These are phyloP conservation scores for Trypanosoma platydactyli DNA, from an alignment of 208 protist species.

Conservation along the genomic window DNA sequence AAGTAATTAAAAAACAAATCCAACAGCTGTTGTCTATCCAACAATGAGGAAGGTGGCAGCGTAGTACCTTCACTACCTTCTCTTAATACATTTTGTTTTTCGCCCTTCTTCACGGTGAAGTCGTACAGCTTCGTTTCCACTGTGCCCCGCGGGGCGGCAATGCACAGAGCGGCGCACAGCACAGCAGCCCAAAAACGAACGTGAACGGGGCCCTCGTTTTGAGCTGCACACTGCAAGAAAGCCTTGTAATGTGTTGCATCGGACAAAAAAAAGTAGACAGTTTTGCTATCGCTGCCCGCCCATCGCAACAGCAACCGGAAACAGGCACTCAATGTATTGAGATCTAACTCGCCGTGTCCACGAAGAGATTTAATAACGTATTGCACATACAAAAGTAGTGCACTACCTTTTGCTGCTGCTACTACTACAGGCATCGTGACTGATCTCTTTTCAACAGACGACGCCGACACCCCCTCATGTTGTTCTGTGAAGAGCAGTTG, in stretches of 20 bases:
- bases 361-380: slow-evolving; percentile 53
- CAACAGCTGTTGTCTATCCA: slow-evolving; percentile 26
- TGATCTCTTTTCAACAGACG: neutral
- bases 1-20: slow-evolving; percentile 56
- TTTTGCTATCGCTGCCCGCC: slow-evolving; percentile 23
- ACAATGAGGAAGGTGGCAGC: neutral
- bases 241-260: slow-evolving; percentile 42
- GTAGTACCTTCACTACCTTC: neutral
- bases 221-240: slow-evolving; percentile 46
- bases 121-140: neutral
- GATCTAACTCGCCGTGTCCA: slow-evolving; percentile 57
- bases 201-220: slow-evolving; percentile 45
- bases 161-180: slow-evolving; percentile 53
- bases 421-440: neutral
- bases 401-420: slow-evolving; percentile 17
- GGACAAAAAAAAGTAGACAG: slow-evolving; percentile 34
- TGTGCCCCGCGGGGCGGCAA: slow-evolving; percentile 16
- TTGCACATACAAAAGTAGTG: slow-evolving; percentile 50
- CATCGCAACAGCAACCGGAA: slow-evolving; percentile 48
- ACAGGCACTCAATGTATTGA: slow-evolving; percentile 63
- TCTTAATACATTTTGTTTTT: neutral
- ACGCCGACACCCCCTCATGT: neutral
- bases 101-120: neutral
- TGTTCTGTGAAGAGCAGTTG: slow-evolving; percentile 25
- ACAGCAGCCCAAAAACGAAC: slow-evolving; percentile 69